Percentiles rank a stretch among this genome's conserved stretches.
Evolutionary conservation across 805 yeast species (phyloP).

Genomic region (Saccharomycopsis microspora): DNA sequence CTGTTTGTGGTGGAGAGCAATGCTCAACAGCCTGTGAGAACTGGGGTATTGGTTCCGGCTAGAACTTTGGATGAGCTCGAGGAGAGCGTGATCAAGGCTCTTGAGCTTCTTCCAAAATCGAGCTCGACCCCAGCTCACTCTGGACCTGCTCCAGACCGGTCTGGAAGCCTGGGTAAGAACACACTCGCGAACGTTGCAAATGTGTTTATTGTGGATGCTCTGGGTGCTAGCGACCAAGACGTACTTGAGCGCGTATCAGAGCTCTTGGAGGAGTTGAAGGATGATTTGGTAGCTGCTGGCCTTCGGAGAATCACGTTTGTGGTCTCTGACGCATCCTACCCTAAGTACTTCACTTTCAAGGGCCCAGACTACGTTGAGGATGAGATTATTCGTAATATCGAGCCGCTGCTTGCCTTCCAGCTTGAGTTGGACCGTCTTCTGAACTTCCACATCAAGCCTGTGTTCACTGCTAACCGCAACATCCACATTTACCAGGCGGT

Average conservation of each 20-base stretch:
- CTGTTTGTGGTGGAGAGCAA: conserved; percentile 74
- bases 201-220: conserved; percentile 62
- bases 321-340: conserved; percentile 74
- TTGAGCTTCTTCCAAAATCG: conserved; percentile 51
- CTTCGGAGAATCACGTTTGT: conserved; percentile 92
- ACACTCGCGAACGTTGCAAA: conserved; percentile 72
- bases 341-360: conserved; percentile 90
- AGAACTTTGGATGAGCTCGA: conserved; percentile 84
- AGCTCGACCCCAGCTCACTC: conserved; percentile 22
- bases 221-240: conserved; percentile 65
- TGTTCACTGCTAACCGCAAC: conserved; percentile 92
- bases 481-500: conserved; percentile 95
- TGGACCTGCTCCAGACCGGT: conserved; percentile 41
- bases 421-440: conserved; percentile 89
- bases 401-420: conserved; percentile 97
- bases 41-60: conserved; percentile 76
- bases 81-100: conserved; percentile 63
- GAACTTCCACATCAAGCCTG: conserved; percentile 89
- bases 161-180: conserved; percentile 20
- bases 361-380: conserved; percentile 83
- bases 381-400: conserved; percentile 91
- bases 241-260: conserved; percentile 52
- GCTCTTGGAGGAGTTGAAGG: conserved; percentile 54
- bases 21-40: conserved; percentile 53
- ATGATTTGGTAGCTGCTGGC: conserved; percentile 57